A percentile compares a stretch with the other conserved stretches of the same genome.
phyloP scores from a whole-genome alignment of 2,329 filamentous ascomycete species.

The Trichophyton schoenleinii region DNA sequence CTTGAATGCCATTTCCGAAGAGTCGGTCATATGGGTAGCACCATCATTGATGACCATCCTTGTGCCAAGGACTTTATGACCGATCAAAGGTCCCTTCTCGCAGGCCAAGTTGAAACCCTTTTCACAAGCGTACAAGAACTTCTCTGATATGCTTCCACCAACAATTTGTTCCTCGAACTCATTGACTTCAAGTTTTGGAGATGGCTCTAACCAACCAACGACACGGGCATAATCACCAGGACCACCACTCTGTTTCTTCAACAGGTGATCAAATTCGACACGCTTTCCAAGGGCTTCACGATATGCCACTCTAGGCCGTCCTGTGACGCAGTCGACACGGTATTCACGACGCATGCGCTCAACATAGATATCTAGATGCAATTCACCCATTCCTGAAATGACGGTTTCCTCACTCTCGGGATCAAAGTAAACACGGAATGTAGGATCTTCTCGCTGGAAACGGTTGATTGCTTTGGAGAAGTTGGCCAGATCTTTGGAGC shows the following conservation, averaged over 20 bases:
- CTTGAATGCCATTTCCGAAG: constrained; percentile 91
- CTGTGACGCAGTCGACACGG: constrained; percentile 89
- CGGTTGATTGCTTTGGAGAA: constrained; percentile 98
- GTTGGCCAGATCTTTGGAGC: constrained; percentile 78
- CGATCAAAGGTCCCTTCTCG: constrained; percentile 77
- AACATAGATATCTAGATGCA: constrained; percentile 94
- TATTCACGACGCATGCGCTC: constrained; percentile 96
- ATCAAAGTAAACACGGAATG: constrained; percentile 90
- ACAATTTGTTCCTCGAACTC: constrained; percentile 75
- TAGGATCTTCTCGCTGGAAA: constrained; percentile 96
- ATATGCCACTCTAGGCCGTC: constrained; percentile 92
- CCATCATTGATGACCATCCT: constrained; percentile 92
- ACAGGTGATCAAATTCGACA: constrained; percentile 78
- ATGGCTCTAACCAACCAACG: constrained; percentile 81
- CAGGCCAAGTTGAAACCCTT: constrained; percentile 84
- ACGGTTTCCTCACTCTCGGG: constrained; percentile 90
- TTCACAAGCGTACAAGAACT: constrained; percentile 85
- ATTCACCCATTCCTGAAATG: constrained; percentile 94
- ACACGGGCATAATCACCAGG: constrained; percentile 93
- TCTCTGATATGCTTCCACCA: constrained; percentile 86
- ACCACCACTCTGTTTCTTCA: constrained; percentile 92
- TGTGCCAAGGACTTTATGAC: constrained; percentile 81
- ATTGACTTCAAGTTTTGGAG: constrained; percentile 59
- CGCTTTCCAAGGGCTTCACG: constrained; percentile 76
- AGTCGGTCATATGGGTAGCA: constrained; percentile 94